Evolutionary conservation across 805 yeast species (phyloP), one percentile per base, ranked within the genome.

Genomic region (Brettanomyces anomalus): DNA sequence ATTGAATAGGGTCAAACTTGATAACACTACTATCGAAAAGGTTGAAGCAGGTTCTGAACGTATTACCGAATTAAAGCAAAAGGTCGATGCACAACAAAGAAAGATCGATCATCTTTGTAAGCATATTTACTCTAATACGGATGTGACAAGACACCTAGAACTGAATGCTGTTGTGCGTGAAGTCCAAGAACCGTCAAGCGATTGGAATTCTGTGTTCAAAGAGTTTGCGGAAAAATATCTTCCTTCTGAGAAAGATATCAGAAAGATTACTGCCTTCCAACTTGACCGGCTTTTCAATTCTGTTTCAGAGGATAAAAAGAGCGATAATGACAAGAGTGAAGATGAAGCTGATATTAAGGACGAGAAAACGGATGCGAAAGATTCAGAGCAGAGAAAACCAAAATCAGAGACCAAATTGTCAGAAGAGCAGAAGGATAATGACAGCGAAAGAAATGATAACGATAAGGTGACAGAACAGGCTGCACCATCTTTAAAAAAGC

Each of bases 241-340:
- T 46, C 97, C 97, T 1, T 79, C 95, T 7, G 97, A 93, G 59
- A 85, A 81, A 54, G 98, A 93, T 70, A 85, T 93, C 50, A 80
- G 95, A 4, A 72, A 86, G 48, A 85, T 93, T 36, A 89, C 98
- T 2, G 84, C 95, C 4, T 81, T 81, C 52, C 97, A 90, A 56
- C 66, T 90, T 53, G 77, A 80, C 46, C 83, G 81, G 50, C 70
- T 89, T 39, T 79, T 90, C 50, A 62, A 76, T 53, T 88, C 58
- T 21, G 16, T 41, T 8, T 13, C 37, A 6, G 50, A 51, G 26
- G 47, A 44, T 11, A 53, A 49, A 18, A 40, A 34, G 5, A 47
- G 37, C 16, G 45, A 36, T 18, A 36, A 33, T 24, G 39, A 17
- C 42, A 39, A 13, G 43, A 47, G 26, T 13, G 40, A 43, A 4